phyloP scores from a whole-genome alignment of 495 filamentous ascomycete genomes.

The Halenospora varia region DNA sequence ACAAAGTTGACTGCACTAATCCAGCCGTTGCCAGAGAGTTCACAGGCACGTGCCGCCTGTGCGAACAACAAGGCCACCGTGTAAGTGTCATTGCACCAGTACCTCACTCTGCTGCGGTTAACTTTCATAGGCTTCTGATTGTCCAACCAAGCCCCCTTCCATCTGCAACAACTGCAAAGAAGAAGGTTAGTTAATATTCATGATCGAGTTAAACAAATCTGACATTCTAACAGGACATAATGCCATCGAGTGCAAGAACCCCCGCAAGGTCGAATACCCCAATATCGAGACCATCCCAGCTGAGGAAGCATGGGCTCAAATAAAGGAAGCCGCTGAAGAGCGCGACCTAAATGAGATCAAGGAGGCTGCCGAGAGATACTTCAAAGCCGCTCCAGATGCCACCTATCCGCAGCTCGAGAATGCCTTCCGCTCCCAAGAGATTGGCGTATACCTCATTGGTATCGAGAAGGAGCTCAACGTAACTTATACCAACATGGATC shows the following conservation, averaged over 20 bases:
- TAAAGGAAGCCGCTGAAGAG: conserved; percentile 58
- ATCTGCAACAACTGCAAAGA: conserved; percentile 72
- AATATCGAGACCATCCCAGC: conserved; percentile 52
- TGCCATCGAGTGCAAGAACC: conserved; percentile 59
- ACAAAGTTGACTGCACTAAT: conserved; percentile 65
- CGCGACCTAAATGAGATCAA: conserved; percentile 73
- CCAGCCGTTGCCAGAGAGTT: conserved; percentile 46
- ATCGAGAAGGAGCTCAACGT: conserved; percentile 57
- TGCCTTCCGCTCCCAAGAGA: conserved; percentile 60
- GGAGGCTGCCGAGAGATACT: conserved; percentile 65
- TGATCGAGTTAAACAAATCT: not conserved
- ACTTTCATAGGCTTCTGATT: conserved; percentile 45
- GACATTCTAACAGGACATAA: conserved; percentile 53
- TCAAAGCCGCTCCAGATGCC: conserved; percentile 63
- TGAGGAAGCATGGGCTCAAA: conserved; percentile 66
- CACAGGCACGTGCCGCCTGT: conserved; percentile 68
- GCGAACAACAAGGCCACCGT: conserved; percentile 68
- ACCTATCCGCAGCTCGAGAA: conserved; percentile 70
- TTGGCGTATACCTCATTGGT: conserved; percentile 71
- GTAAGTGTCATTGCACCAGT: conserved; percentile 13
- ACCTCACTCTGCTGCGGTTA: not conserved
- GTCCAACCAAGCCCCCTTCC: conserved; percentile 58
- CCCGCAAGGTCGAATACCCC: conserved; percentile 62
- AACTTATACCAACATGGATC: conserved; percentile 64
- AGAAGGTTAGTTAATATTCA: conserved; percentile 49